Conservation (phyloP, 352 stramenopile genomes). For the Globisporangium irregulare region DNA sequence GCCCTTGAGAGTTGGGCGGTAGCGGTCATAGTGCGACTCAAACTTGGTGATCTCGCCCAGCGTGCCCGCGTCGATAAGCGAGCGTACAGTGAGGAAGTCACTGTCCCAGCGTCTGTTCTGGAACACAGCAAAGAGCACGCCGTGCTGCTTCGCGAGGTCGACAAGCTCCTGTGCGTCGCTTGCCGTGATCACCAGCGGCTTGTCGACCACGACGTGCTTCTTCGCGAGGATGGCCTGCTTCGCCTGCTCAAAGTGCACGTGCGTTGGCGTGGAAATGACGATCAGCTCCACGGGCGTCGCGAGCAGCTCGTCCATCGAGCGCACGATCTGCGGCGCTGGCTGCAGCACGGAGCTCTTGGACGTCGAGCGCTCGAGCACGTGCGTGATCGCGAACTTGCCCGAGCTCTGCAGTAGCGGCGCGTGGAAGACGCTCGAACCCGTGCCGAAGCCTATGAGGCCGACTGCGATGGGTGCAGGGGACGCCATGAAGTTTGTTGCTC, state of each 20-base stretch:
- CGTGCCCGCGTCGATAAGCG: slow-evolving; percentile 40
- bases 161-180: slow-evolving; percentile 52
- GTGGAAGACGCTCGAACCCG: slow-evolving; percentile 71
- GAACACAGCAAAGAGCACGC: slow-evolving; percentile 71
- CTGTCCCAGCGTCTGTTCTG: slow-evolving; percentile 77
- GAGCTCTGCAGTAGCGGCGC: slow-evolving; percentile 62
- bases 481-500: not conserved
- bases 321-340: slow-evolving; percentile 54
- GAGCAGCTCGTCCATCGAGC: slow-evolving; percentile 69
- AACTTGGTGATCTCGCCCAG: slow-evolving; percentile 57
- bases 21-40: slow-evolving; percentile 69
- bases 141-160: slow-evolving; percentile 38
- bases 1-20: slow-evolving; percentile 62
- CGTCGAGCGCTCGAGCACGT: slow-evolving; percentile 73
- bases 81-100: slow-evolving; percentile 65
- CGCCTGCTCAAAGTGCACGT: slow-evolving; percentile 71
- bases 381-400: slow-evolving; percentile 61
- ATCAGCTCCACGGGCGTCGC: slow-evolving; percentile 55
- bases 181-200: slow-evolving; percentile 61
- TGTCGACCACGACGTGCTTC: slow-evolving; percentile 77
- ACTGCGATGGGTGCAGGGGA: slow-evolving; percentile 34
- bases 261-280: slow-evolving; percentile 72
- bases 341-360: slow-evolving; percentile 50
- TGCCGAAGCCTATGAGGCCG: slow-evolving; percentile 72
- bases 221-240: slow-evolving; percentile 68